A percentile compares a stretch with the other conserved stretches of the same genome.
Conservation (phyloP, 75 land plant species). For the Pinus tabuliformis region DNA sequence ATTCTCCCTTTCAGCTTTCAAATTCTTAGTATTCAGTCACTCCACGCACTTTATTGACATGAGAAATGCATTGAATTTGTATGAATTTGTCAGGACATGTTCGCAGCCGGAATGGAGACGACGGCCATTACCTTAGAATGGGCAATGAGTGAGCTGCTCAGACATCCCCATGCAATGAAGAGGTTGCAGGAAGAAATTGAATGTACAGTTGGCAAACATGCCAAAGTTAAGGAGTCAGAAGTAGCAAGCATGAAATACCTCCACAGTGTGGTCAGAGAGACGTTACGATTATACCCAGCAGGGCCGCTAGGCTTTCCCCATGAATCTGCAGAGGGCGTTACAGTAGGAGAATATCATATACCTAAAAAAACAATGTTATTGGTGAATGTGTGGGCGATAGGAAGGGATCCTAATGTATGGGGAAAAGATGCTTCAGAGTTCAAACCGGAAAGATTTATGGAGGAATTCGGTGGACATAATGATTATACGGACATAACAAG, state of each 20-base stretch:
- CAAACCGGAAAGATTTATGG: constrained; percentile 37
- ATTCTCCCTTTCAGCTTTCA: no score
- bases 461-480: no score
- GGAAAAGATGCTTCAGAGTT: constrained; percentile 22
- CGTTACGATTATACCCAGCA: constrained; percentile 30
- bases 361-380: constrained; percentile 32
- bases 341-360: constrained; percentile 21
- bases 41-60: no score
- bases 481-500: no score
- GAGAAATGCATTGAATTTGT: no score
- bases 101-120: constrained; percentile 33
- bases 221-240: constrained; percentile 29
- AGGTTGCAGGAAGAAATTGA: constrained; percentile 33
- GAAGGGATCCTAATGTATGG: constrained; percentile 30
- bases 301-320: constrained; percentile 35
- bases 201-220: constrained; percentile 11
- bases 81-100: background rate
- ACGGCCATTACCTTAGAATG: constrained; percentile 37
- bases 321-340: constrained; percentile 13
- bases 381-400: constrained; percentile 37
- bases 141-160: constrained; percentile 32
- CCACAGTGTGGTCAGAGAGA: constrained; percentile 21
- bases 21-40: no score
- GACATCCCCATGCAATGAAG: constrained; percentile 19
- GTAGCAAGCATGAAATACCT: constrained; percentile 30